phyloP scores from a whole-genome alignment of 2,329 filamentous ascomycete species.

The Xylariales sp. region DNA sequence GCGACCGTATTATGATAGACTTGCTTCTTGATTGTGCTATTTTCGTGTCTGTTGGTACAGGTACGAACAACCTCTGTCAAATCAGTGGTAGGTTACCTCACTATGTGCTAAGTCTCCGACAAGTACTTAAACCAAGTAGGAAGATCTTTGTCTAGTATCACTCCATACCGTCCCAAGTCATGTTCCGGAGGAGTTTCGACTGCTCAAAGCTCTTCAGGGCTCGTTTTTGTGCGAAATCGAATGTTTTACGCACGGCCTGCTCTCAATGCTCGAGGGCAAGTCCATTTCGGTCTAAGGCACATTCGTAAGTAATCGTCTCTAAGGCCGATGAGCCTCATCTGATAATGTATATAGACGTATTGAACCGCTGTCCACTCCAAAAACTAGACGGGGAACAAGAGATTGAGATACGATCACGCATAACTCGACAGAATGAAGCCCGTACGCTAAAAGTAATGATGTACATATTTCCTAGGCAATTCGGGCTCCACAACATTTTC shows the following conservation, averaged over 20 bases:
- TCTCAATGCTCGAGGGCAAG: slow-evolving; percentile 73
- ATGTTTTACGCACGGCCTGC: slow-evolving; percentile 87
- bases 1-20: slow-evolving; percentile 81
- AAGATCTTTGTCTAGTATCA: slow-evolving; percentile 62
- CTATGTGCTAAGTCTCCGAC: not conserved
- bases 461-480: slow-evolving; percentile 94
- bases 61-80: slow-evolving; percentile 77
- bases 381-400: slow-evolving; percentile 28
- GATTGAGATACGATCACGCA: slow-evolving; percentile 13
- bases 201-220: slow-evolving; percentile 63
- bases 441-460: slow-evolving; percentile 81
- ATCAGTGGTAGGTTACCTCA: slow-evolving; percentile 73
- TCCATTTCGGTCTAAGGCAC: slow-evolving; percentile 81
- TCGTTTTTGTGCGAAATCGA: slow-evolving; percentile 81
- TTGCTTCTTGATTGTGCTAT: slow-evolving; percentile 82
- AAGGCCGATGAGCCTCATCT: slow-evolving; percentile 17
- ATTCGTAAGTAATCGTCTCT: slow-evolving; percentile 72
- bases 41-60: slow-evolving; percentile 72
- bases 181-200: slow-evolving; percentile 3
- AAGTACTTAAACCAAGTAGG: slow-evolving; percentile 52
- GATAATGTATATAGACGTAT: slow-evolving; percentile 69
- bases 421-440: slow-evolving; percentile 52
- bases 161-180: slow-evolving; percentile 41
- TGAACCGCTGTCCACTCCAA: slow-evolving; percentile 74
- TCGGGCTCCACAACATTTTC: slow-evolving; percentile 92